Evolutionary conservation across 106 monocot species (phyloP), one percentile per base, ranked within the genome.

Genomic region (Platanthera guangdongensis): DNA sequence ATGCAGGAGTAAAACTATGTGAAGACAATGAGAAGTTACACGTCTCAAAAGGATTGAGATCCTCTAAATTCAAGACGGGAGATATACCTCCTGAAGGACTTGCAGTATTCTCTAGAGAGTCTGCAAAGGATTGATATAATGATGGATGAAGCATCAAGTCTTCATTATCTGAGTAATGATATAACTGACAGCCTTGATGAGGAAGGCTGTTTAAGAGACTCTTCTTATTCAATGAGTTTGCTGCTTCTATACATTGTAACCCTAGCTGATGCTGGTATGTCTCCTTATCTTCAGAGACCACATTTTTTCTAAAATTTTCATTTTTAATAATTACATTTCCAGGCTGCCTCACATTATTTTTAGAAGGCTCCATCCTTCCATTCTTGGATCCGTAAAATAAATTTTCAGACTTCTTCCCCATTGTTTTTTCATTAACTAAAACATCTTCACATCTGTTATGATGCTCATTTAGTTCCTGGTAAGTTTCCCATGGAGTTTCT

Each of bases 51-150:
- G 80, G 68, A 70, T 76, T 81, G 50, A 65, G 62, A 3, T 49
- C 64, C 57, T 83, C 79, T 7, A 76, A 76, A 74, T 84, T 78
- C 51, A 87, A 76, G 21, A 86, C 67, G 22, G 84, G 77, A 79
- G 86, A 88, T 80, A 88, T 74, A 65, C 82, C 90, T 60, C 75
- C 85, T 51, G 86, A 77, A 50, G 74, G 51, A 81, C 57, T 83
- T 32, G 54, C 16, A 80, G 51, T 64, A 79, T 68, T 78, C 68
- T 89, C 88, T 15, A 52, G 50, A 46, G 60, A 60, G 22, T 5
- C 67, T 53, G 13, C 59, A 74, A 78, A 74, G 80, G 81, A 50
- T 50, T 93, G 87, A 70, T 84, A 81, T 50, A 71, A 47, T 1
- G 80, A 80, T 57, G 68, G 50, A 32, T 82, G 85, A 21, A 69